Conservation (phyloP, 345 rosid genomes). For the Dipteronia sinensis region DNA sequence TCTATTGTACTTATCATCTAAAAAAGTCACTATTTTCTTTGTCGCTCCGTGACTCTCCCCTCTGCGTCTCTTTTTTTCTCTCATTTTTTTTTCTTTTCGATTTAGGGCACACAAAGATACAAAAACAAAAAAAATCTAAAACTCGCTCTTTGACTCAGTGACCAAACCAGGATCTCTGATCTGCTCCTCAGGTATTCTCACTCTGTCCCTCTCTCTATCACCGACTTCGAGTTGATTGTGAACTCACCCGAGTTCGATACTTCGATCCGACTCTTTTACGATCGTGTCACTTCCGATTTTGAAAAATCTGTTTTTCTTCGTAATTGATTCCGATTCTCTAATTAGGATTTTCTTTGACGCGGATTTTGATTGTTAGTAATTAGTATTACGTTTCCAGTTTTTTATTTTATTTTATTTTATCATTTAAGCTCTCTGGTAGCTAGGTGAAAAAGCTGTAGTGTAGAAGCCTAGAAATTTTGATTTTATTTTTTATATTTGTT, state of each 20-base stretch:
- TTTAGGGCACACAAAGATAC: slow-evolving; percentile 32
- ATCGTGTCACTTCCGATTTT: neutral
- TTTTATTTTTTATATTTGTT: neutral
- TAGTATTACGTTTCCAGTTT: slow-evolving; percentile 2
- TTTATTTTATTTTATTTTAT: slow-evolving; percentile 1
- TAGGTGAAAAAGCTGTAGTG: slow-evolving; percentile 18
- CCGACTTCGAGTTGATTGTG: slow-evolving; percentile 9
- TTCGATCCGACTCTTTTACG: slow-evolving; percentile 27
- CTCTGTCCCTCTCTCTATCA: neutral
- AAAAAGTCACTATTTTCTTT: neutral
- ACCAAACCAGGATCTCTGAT: slow-evolving; percentile 28
- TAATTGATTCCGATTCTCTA: neutral
- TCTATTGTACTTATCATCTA: slow-evolving; percentile 15
- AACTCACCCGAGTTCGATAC: slow-evolving; percentile 24
- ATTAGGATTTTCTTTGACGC: neutral
- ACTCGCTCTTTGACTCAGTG: slow-evolving; percentile 37
- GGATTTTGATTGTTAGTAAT: neutral
- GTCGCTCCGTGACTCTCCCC: neutral
- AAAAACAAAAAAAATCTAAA: slow-evolving; percentile 3
- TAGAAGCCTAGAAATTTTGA: neutral
- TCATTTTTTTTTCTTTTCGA: slow-evolving; percentile 15
- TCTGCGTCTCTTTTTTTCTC: neutral
- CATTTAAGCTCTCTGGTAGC: slow-evolving; percentile 18
- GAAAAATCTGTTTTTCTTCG: neutral
- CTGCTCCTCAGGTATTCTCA: slow-evolving; percentile 34